Percentiles rank a stretch among this genome's conserved stretches.
Evolutionary conservation across 139 green algal genomes (phyloP).

Genomic region (Ettlia oleoabundans): DNA sequence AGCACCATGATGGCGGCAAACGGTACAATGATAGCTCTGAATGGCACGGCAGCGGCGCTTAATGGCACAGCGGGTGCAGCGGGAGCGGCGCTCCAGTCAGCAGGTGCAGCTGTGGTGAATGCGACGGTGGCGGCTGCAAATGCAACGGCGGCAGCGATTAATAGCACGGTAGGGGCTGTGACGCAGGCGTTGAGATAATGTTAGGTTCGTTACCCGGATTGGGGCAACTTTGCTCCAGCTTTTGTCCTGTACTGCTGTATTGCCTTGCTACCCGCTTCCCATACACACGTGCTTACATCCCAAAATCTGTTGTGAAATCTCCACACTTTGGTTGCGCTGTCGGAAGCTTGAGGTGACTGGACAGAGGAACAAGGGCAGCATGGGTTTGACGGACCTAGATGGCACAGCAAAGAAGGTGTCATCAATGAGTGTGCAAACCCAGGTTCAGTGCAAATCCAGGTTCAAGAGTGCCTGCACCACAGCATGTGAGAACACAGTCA

Average conservation of each 20-base stretch:
- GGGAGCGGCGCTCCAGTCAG: background rate
- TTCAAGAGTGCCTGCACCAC: too few species aligned
- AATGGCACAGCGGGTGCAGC: conserved; percentile 8
- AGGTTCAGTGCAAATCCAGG: too few species aligned
- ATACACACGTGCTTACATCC: too few species aligned
- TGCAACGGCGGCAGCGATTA: background rate
- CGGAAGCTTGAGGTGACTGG: too few species aligned
- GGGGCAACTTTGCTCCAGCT: background rate
- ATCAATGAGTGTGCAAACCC: too few species aligned
- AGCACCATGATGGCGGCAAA: conserved; percentile 15
- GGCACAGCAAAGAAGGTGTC: too few species aligned
- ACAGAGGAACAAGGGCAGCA: too few species aligned
- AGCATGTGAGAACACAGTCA: too few species aligned
- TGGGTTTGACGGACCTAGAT: too few species aligned
- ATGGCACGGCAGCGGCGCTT: background rate
- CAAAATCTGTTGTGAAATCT: too few species aligned
- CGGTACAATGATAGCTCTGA: background rate
- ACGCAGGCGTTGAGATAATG: background rate
- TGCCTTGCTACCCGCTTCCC: background rate
- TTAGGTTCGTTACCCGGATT: background rate
- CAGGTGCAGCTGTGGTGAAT: too few species aligned
- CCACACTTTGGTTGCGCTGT: too few species aligned
- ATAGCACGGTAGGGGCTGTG: background rate
- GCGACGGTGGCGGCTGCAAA: background rate
- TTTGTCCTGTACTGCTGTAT: background rate